Conservation (phyloP, 345 rosid genomes). For the Erysimum cheiranthoides region DNA sequence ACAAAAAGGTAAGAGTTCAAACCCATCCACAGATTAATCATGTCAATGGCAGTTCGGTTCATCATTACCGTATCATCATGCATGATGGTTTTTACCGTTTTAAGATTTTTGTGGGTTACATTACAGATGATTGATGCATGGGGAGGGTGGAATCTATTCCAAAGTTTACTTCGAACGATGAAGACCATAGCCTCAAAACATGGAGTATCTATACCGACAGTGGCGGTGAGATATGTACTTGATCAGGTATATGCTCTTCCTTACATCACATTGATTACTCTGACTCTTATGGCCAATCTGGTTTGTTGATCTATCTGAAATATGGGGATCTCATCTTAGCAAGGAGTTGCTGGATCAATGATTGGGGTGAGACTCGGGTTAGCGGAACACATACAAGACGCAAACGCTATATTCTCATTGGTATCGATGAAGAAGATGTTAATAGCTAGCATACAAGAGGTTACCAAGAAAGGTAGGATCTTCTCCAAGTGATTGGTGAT, state of each 20-base stretch:
- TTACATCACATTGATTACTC: constrained; percentile 1
- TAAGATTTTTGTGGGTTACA: constrained; percentile 1
- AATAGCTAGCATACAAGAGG: constrained; percentile 69
- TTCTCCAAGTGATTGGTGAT: constrained; percentile 86
- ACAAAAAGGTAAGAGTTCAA: constrained; percentile 69
- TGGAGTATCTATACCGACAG: constrained; percentile 84
- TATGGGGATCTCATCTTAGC: constrained; percentile 51
- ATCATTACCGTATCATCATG: constrained; percentile 5
- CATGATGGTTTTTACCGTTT: background rate
- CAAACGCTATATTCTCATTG: constrained; percentile 73
- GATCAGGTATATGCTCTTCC: constrained; percentile 63
- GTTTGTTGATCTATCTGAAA: background rate
- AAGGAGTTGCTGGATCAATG: constrained; percentile 93
- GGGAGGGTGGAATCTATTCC: constrained; percentile 98
- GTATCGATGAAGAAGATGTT: constrained; percentile 81
- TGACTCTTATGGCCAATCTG: background rate
- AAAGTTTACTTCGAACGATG: constrained; percentile 71
- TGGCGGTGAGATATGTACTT: constrained; percentile 83
- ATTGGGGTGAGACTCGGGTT: constrained; percentile 89
- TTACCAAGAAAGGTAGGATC: constrained; percentile 66
- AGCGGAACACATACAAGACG: constrained; percentile 74
- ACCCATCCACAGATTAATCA: background rate
- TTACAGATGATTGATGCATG: constrained; percentile 93
- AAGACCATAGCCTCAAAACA: constrained; percentile 76
- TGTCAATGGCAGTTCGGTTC: background rate